phyloP scores from a whole-genome alignment of 2,329 filamentous ascomycete genomes.

The Parascedosporium putredinis region DNA sequence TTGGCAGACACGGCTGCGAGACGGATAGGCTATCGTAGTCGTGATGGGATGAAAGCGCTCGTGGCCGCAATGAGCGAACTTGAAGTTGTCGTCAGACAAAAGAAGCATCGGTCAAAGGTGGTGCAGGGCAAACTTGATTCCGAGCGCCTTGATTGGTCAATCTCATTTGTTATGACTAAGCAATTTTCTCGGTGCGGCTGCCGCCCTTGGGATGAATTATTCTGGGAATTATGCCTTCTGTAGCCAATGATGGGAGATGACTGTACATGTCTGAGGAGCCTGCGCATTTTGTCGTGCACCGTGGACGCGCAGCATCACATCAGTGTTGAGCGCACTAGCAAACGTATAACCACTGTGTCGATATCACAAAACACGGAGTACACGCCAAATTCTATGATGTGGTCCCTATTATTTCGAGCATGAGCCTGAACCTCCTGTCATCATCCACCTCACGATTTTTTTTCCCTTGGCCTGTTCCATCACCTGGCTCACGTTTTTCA shows the following conservation, averaged over 20 bases:
- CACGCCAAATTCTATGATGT: conserved; percentile 6
- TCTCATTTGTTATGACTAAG: too few relatives aligned
- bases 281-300: too few relatives aligned
- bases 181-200: too few relatives aligned
- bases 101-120: neutral
- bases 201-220: too few relatives aligned
- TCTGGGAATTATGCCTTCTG: too few relatives aligned
- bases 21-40: neutral
- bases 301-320: too few relatives aligned
- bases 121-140: conserved; percentile 4
- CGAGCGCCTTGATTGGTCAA: neutral
- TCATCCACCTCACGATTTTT: conserved; percentile 10
- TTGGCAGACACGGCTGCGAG: conserved; percentile 1
- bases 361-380: conserved; percentile 1
- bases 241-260: too few relatives aligned
- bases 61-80: neutral
- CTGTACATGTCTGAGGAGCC: too few relatives aligned
- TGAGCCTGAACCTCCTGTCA: conserved; percentile 5
- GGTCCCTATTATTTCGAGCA: conserved; percentile 3
- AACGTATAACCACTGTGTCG: neutral
- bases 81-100: conserved; percentile 7
- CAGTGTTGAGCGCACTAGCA: too few relatives aligned
- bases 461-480: conserved; percentile 6
- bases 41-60: neutral
- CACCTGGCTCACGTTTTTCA: conserved; percentile 7